These are phyloP conservation scores for Cotoneaster glaucophyllus DNA, from an alignment of 306 rosid species.

Conservation along the genomic window DNA sequence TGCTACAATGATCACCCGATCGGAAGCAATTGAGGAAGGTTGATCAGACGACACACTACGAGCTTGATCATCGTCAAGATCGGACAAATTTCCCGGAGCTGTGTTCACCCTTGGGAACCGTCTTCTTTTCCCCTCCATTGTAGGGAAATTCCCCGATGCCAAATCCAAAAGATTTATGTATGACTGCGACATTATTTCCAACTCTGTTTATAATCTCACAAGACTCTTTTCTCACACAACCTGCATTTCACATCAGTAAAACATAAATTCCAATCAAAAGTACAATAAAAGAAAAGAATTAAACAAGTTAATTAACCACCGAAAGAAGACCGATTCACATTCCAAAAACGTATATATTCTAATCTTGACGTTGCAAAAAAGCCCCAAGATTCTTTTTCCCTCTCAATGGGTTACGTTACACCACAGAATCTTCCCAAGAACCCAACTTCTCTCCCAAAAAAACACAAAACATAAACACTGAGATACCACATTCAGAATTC, in stretches of 20 bases:
- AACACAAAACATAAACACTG: not conserved
- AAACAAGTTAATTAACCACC: not conserved
- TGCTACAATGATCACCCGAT: conserved; percentile 68
- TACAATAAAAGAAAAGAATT: not conserved
- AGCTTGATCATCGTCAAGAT: conserved; percentile 64
- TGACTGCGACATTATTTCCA: conserved; percentile 62
- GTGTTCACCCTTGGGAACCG: conserved; percentile 61
- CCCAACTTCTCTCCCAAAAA: not conserved
- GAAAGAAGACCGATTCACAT: conserved; percentile 1
- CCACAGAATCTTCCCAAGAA: not conserved
- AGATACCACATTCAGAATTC: not conserved
- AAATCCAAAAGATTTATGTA: conserved; percentile 73
- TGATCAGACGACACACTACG: conserved; percentile 57
- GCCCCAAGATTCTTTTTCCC: conserved; percentile 35
- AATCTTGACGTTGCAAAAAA: conserved; percentile 31
- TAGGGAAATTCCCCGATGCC: conserved; percentile 75
- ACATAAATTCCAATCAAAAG: not conserved
- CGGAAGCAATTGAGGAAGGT: conserved; percentile 46
- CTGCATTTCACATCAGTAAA: conserved; percentile 10
- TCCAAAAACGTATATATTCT: conserved; percentile 8
- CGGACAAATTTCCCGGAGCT: conserved; percentile 54
- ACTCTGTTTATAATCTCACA: conserved; percentile 26
- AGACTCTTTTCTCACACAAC: conserved; percentile 15
- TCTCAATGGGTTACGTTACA: not conserved
- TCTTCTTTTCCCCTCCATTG: conserved; percentile 44